Evolutionary conservation across 805 yeast genomes (phyloP), one percentile per base, ranked within the genome.

Genomic region (Myxozyma vanderwaltii): DNA sequence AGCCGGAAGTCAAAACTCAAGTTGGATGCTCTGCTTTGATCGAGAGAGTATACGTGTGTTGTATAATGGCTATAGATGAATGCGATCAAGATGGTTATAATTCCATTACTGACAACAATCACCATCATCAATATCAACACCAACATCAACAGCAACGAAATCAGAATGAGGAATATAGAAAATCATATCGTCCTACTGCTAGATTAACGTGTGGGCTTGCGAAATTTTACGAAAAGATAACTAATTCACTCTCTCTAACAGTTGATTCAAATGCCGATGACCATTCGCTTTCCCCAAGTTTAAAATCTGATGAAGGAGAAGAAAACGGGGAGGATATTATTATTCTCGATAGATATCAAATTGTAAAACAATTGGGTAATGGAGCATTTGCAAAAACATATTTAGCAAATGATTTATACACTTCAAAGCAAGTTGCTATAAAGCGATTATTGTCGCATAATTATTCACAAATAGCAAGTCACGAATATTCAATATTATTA

Each of bases 361-460:
- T 31, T 3, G 17, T 61, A 10, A 35, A 38, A 10, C 35, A 3
- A 19, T 53, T 63, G 19, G 66, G 66, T 7, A n/a, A 27, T 13
- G 66, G 66, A 6, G 58, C 65, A 8, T 63, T 63, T 29, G 65
- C 56, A 21, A 40, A 54, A 8, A 63, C 63, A 7, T 41, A 45
- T 36, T 50, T 52, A 12, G 65, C 65, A 6, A 17, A 33, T 12
- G 64, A 61, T 31, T n/a, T 36, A 12, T 52, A 39, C 48, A 27
- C 56, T 26, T 33, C 26, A 36, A 26, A 40, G 19, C 40, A 26
- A 15, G 62, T 63, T n/a, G 66, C 66, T 4, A 57, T 63, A 31
- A 63, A 63, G 27, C 44, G 54, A 10, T 40, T 61, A 3, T 51
- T 29, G 3, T 19, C 23, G 12, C n/a, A n/a, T n/a, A 45, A 21